Conservation (phyloP, 2,329 filamentous ascomycete genomes). For the Scedosporium apiospermum region DNA sequence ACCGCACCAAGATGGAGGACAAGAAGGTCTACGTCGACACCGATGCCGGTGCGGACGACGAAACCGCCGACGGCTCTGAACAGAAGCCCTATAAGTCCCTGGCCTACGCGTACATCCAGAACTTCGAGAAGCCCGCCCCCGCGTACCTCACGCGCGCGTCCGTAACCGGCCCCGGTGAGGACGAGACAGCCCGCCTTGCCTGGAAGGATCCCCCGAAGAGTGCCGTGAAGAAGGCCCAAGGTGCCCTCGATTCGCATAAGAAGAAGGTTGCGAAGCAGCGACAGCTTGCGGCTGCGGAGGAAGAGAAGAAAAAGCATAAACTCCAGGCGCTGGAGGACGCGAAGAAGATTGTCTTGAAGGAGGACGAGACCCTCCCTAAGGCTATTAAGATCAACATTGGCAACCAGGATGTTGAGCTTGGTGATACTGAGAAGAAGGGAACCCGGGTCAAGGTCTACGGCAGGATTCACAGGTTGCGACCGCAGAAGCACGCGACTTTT, state of each 20-base stretch:
- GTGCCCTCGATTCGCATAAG: conserved; percentile 64
- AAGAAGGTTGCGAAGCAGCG: conserved; percentile 77
- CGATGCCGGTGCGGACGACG: conserved; percentile 64
- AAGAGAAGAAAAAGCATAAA: conserved; percentile 62
- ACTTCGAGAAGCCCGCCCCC: conserved; percentile 45
- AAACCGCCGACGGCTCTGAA: conserved; percentile 58
- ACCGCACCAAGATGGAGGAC: conserved; percentile 35
- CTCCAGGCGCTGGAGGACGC: conserved; percentile 62
- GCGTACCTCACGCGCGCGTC: conserved; percentile 63
- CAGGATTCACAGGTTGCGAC: conserved; percentile 70
- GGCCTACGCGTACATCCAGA: conserved; percentile 65
- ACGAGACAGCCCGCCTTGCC: conserved; percentile 51
- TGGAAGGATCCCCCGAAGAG: conserved; percentile 82
- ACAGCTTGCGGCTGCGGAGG: conserved; percentile 60
- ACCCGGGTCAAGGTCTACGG: conserved; percentile 72
- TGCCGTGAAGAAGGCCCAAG: conserved; percentile 75
- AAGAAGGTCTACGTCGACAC: conserved; percentile 66
- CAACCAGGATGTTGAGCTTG: conserved; percentile 54
- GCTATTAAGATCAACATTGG: conserved; percentile 69
- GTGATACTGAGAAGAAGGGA: conserved; percentile 51
- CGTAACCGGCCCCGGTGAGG: conserved; percentile 52
- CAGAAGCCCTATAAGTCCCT: conserved; percentile 73
- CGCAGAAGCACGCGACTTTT: conserved; percentile 80
- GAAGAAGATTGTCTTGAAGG: conserved; percentile 60
- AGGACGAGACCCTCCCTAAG: conserved; percentile 64